A percentile compares a stretch with the other conserved stretches of the same genome.
Conservation (phyloP, 768 basidiomycete genomes). For the Tulasnella sp. region DNA sequence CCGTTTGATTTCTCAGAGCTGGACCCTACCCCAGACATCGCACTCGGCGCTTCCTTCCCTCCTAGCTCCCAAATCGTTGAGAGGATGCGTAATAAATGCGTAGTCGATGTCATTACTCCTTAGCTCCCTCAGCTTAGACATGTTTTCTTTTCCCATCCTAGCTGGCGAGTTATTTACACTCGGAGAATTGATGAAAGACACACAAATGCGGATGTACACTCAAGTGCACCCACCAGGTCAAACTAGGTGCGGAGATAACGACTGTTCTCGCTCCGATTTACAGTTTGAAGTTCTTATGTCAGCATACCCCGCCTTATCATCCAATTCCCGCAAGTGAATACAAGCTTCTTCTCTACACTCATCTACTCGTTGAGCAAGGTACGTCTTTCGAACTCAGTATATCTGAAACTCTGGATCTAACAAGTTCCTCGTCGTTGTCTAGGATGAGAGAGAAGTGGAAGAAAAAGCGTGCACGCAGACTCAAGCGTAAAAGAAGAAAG, state of each 20-base stretch:
- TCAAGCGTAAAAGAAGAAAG: conserved; percentile 14
- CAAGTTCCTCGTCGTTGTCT: not conserved
- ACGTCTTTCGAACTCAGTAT: not conserved
- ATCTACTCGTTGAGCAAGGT: not conserved
- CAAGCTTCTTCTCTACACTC: not conserved
- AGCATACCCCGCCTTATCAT: not conserved
- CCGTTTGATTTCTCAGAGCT: no score
- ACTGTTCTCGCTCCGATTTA: not conserved
- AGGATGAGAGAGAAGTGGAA: conserved; percentile 16
- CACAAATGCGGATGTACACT: not conserved
- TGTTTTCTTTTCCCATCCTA: no score
- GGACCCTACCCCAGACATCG: no score
- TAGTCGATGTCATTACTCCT: no score
- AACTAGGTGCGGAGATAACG: not conserved
- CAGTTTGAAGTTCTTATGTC: not conserved
- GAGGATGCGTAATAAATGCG: no score
- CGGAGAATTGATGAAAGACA: no score
- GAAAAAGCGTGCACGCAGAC: conserved; percentile 14
- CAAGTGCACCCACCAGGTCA: not conserved
- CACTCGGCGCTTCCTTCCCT: no score
- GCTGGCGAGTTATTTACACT: not conserved
- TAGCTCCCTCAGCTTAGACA: no score
- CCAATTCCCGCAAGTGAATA: not conserved
- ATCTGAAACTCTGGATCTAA: not conserved
- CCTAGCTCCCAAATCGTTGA: no score